Evolutionary conservation across 805 yeast genomes (phyloP), one percentile per base, ranked within the genome.

Genomic region (Kuraishia capsulata): DNA sequence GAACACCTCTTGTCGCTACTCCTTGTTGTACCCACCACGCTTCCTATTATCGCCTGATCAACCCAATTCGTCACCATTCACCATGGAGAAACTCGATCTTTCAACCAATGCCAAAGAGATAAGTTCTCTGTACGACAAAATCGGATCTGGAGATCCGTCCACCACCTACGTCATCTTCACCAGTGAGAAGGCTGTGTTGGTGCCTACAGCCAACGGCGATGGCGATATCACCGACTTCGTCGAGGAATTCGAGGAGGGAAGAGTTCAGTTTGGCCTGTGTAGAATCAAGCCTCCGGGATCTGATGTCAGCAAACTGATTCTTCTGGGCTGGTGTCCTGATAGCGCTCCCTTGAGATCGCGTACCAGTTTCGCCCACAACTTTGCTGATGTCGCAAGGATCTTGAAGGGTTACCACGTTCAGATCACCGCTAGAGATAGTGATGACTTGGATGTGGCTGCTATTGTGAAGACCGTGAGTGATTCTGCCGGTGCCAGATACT

Each of bases 251-350:
- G 81, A 79, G 48, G 97, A 90, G 47, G 83, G 94, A 3, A 76
- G 78, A 42, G 86, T 89, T 43, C 95, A 89, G 64, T 92, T 81
- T 52, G 98, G 97, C 30, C 69, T 92, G 42, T 83, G 86, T 30
- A 76, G 95, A 39, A 86, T 90, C 35, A 76, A 78, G 41, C 95
- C 90, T 40, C 90, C 90, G 40, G 94, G 92, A n/a, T 82, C 95
- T 3, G 92, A 84, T 49, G 89, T 92, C 26, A 73, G 76, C 52
- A 92, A 92, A 65, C 68, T 85, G 46, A 73, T 90, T 24, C 66
- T 92, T 35, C 69, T 92, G 29, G 97, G 97, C 37, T 90, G 96
- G 96, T 85, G 95, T 63, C 98, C 98, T 5, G 97, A 92, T 59
- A 85, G 90, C 40, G 89, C 95, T 18, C 95, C 97, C 45, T 69